A percentile compares a stretch with the other conserved stretches of the same genome.
phyloP scores from a whole-genome alignment of 1,284 basidiomycete genomes.

The Anthracocystis walkeri region DNA sequence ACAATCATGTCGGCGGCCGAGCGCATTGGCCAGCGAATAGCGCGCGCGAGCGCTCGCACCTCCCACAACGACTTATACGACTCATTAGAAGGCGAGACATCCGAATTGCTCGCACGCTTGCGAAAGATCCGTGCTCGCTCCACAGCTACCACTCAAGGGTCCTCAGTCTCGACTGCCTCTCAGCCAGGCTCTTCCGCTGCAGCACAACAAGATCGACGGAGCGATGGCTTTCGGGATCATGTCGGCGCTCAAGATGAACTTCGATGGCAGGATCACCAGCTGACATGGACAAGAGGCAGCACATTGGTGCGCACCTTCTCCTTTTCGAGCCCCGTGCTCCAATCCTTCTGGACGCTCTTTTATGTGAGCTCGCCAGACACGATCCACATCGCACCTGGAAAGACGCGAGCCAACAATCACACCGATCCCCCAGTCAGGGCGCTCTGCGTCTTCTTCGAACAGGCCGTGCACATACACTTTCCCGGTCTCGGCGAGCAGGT shows the following conservation, averaged over 20 bases:
- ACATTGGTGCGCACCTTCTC: constrained; percentile 50
- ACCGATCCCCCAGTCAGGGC: constrained; percentile 22
- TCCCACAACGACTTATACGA: constrained; percentile 2
- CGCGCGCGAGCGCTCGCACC: constrained; percentile 7
- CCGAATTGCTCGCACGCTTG: constrained; percentile 29
- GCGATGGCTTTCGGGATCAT: neutral
- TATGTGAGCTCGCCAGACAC: constrained; percentile 30
- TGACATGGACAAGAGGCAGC: constrained; percentile 55
- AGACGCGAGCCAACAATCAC: constrained; percentile 3
- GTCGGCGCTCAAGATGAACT: constrained; percentile 37
- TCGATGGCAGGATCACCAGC: constrained; percentile 39
- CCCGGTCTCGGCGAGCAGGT: constrained; percentile 54
- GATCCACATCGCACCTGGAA: constrained; percentile 39
- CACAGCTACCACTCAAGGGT: constrained; percentile 28
- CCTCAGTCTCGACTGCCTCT: constrained; percentile 14
- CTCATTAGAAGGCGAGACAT: constrained; percentile 8
- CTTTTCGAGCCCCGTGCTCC: constrained; percentile 40
- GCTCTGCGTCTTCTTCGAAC: constrained; percentile 61
- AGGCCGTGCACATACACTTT: constrained; percentile 54
- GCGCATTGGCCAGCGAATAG: constrained; percentile 26
- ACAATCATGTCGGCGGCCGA: constrained; percentile 32
- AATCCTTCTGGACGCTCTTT: constrained; percentile 61
- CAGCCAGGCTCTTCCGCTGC: neutral
- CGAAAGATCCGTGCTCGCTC: constrained; percentile 43
- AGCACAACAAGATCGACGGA: neutral